These are phyloP conservation scores for Verbascum thapsus DNA, from an alignment of 257 asterid genomes.

Conservation along the genomic window DNA sequence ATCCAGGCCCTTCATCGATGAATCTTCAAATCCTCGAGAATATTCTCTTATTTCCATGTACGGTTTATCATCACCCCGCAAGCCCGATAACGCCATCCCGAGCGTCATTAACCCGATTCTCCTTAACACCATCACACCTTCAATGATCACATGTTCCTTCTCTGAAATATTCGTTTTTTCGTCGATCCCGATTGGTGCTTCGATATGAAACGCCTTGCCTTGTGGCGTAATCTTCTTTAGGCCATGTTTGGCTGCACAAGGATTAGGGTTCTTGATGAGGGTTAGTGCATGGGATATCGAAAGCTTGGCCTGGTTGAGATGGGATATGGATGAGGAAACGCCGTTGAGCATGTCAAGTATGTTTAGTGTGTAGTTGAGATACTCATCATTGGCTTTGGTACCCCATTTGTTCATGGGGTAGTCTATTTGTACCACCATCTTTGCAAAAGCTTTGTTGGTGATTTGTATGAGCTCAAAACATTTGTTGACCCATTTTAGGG, in stretches of 20 bases:
- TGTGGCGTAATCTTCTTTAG: conserved; percentile 30
- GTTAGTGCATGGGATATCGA: conserved; percentile 42
- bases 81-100: conserved; percentile 48
- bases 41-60: conserved; percentile 43
- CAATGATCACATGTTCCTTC: conserved; percentile 44
- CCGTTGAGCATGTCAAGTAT: conserved; percentile 51
- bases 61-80: conserved; percentile 42
- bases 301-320: conserved; percentile 48
- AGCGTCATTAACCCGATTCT: conserved; percentile 44
- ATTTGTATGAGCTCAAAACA: conserved; percentile 45
- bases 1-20: conserved; percentile 42
- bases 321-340: conserved; percentile 50
- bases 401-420: conserved; percentile 60
- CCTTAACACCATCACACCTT: conserved; percentile 40
- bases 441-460: conserved; percentile 49
- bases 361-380: conserved; percentile 45
- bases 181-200: conserved; percentile 24
- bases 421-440: conserved; percentile 53
- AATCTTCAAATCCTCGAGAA: conserved; percentile 34
- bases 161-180: conserved; percentile 31
- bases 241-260: conserved; percentile 20
- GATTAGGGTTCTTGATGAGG: conserved; percentile 32
- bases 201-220: conserved; percentile 33
- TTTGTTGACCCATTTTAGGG: conserved; percentile 35
- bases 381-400: conserved; percentile 41